Evolutionary conservation across 345 rosid species (phyloP), one percentile per base, ranked within the genome.

Genomic region (Pseudoturritis turrita): DNA sequence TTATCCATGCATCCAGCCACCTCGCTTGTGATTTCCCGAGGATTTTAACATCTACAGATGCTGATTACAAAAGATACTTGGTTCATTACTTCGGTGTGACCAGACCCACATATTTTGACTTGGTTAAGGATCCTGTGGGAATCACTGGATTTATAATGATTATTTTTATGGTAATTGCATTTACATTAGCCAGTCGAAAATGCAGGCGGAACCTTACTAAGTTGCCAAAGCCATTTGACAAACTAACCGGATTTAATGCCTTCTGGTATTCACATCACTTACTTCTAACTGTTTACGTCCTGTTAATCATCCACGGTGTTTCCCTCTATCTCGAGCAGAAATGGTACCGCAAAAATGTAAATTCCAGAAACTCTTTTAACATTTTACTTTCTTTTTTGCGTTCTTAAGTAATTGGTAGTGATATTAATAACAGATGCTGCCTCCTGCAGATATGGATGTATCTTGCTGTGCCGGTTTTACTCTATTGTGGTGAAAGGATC

Each of bases 231-330:
- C 97, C 98, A 14, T 91, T 94, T 29, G 90, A 94, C 71, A 90
- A 95, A 76, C 73, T 91, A 43, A 94, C 98, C 7, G 98, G 98
- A 62, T 94, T 84, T 82, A 94, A 94, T 60, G 96, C 98, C 36
- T 94, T 94, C 70, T 94, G 98, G 98, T 94, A 94, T 74, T 94
- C 98, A 12, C 98, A 94, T 82, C 97, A 94, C 76, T 76, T 94
- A 14, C 85, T 94, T 65, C 80, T 86, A 44, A 10, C 84, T 47
- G 97, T 91, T 72, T 94, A 94, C 58, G 23, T 84, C 70, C 71
- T 94, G 71, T 89, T 94, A 75, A 14, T 88, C 65, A 73, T 89
- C 75, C 98, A 94, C 10, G 95, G 98, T 1, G 64, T 73, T 14
- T 80, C 75, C 81, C 85, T 94, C 62, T 94, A 79, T 70, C 77